Evolutionary conservation across 2,329 filamentous ascomycete species (phyloP), one percentile per base, ranked within the genome.

Genomic region (Paraphaeosphaeria sporulosa): DNA sequence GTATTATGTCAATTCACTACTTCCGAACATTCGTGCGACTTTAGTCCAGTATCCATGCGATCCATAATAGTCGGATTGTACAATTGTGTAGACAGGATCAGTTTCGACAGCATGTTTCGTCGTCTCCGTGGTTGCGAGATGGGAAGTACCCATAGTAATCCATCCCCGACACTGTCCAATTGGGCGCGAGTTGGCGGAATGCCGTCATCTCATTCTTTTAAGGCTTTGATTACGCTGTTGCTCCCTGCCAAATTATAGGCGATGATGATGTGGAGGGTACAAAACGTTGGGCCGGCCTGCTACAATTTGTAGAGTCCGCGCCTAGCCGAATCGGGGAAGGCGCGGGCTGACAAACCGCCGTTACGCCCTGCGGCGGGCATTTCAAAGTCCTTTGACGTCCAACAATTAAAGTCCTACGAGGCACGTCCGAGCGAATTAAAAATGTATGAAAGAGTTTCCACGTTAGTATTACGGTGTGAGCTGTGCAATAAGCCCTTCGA

Each of bases 401-500:
- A 19, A n/a, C n/a, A 34, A 15, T 34, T 19, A 25, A 19, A 51
- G 32, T 23, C 9, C 30, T 30, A 19, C 6, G 9, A 51, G 13
- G 1, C 19, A 51, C n/a, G 12, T 60, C 55, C 38, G 54, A 51
- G 19, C 60, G 52, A 8, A 13, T 15, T 9, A 60, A 50, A 59
- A 55, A 61, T 64, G 59, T 23, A 44, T 27, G 65, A 68, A 65
- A 64, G 58, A 64, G 59, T 64, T 55, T 27, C 67, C n/a, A 60
- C 68, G 57, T 58, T 67, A 12, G 64, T 80, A 58, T 54, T 78
- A 55, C 73, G 78, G 25, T 81, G 79, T 64, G 57, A 42, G 46
- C 71, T 72, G 55, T 81, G 78, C 65, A 78, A 78, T 60, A 81
- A 81, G 62, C 78, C 77, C 6, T 81, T 81, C 53, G 73, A 80